These are phyloP conservation scores for Crithidia thermophila DNA, from an alignment of 208 protist genomes.

Conservation along the genomic window DNA sequence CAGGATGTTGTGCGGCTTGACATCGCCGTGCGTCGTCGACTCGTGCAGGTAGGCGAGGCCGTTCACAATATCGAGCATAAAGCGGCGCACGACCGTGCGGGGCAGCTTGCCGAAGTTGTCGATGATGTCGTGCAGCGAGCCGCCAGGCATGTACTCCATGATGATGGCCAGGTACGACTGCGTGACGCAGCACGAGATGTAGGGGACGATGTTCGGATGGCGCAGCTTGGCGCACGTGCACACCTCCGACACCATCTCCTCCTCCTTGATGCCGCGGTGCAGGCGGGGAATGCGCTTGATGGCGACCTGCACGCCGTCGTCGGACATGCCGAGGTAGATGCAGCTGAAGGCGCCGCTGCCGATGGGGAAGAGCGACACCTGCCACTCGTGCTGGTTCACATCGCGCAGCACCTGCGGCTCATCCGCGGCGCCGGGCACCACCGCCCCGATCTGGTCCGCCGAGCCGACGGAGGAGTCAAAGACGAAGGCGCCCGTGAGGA, in stretches of 20 bases:
- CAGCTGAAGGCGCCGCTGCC: constrained; percentile 69
- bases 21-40: constrained; percentile 80
- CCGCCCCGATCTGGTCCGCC: constrained; percentile 21
- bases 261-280: constrained; percentile 63
- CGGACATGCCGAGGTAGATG: constrained; percentile 74
- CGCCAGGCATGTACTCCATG: constrained; percentile 87
- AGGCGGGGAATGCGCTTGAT: constrained; percentile 80
- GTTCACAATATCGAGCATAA: constrained; percentile 76
- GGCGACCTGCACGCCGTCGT: constrained; percentile 76
- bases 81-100: constrained; percentile 58
- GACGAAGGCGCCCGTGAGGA: constrained; percentile 32
- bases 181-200: constrained; percentile 70
- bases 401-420: constrained; percentile 62
- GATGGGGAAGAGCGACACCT: constrained; percentile 62
- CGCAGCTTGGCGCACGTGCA: constrained; percentile 56
- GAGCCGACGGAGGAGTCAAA: constrained; percentile 27
- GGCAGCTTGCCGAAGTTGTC: constrained; percentile 72
- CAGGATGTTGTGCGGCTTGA: constrained; percentile 91
- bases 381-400: constrained; percentile 60
- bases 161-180: constrained; percentile 72
- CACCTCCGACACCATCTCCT: constrained; percentile 69
- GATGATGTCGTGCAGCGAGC: constrained; percentile 73
- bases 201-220: constrained; percentile 83
- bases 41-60: constrained; percentile 82
- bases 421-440: constrained; percentile 25